Conservation (phyloP, 2,329 filamentous ascomycete species). For the Amylocarpus encephaloides region DNA sequence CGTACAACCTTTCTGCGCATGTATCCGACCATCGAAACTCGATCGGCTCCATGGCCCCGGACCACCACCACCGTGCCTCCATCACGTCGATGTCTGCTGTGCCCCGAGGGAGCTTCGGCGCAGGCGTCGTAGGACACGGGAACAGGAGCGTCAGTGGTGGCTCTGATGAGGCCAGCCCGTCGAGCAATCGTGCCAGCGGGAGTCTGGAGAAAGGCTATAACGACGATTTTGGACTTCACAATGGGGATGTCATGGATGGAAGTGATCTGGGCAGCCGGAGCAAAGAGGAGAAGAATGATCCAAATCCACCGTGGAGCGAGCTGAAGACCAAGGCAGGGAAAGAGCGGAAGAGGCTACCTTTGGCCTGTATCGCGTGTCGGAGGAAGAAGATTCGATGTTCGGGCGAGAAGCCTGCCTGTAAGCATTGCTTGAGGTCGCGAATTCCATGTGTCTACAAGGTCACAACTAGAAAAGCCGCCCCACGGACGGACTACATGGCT, state of each 20-base stretch:
- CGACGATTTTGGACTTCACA: slow-evolving; percentile 53
- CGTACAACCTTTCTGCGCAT: slow-evolving; percentile 20
- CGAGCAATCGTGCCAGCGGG: slow-evolving; percentile 24
- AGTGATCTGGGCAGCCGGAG: slow-evolving; percentile 47
- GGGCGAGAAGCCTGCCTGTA: slow-evolving; percentile 94
- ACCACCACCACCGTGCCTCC: slow-evolving; percentile 22
- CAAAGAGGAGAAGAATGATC: slow-evolving; percentile 53
- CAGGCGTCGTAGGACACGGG: slow-evolving; percentile 14
- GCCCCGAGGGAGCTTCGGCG: slow-evolving; percentile 20
- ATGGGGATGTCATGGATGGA: slow-evolving; percentile 42
- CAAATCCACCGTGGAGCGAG: slow-evolving; percentile 68
- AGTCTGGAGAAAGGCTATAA: slow-evolving; percentile 23
- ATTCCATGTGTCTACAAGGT: slow-evolving; percentile 98
- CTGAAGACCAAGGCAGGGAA: slow-evolving; percentile 90
- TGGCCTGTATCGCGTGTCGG: slow-evolving; percentile 92
- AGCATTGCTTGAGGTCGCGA: slow-evolving; percentile 85
- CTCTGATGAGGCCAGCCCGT: slow-evolving; percentile 31
- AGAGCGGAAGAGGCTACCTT: slow-evolving; percentile 83
- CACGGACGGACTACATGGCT: slow-evolving; percentile 96
- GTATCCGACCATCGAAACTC: slow-evolving; percentile 22
- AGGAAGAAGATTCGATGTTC: slow-evolving; percentile 98
- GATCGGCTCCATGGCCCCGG: slow-evolving; percentile 17
- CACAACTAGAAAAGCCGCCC: slow-evolving; percentile 86
- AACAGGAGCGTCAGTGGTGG: slow-evolving; percentile 26
- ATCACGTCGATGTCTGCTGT: slow-evolving; percentile 21